A percentile compares a stretch with the other conserved stretches of the same genome.
These are phyloP conservation scores for Aspergillus terreus DNA, from an alignment of 2,329 filamentous ascomycete species.

Conservation along the genomic window DNA sequence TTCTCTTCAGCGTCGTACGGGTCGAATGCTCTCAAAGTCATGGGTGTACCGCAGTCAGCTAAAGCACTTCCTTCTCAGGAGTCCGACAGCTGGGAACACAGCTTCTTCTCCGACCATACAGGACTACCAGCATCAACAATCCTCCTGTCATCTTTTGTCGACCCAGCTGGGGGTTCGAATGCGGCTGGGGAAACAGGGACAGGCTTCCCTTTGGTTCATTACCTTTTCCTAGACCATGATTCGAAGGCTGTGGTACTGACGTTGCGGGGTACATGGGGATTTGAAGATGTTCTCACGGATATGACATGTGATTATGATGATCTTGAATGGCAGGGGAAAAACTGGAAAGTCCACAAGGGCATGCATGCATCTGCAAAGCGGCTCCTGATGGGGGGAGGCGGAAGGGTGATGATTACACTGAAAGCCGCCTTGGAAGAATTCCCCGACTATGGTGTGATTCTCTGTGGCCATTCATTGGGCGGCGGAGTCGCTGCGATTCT, in stretches of 20 bases:
- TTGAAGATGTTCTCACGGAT: slow-evolving; percentile 70
- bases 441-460: slow-evolving; percentile 65
- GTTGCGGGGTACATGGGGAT: slow-evolving; percentile 67
- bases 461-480: slow-evolving; percentile 67
- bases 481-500: slow-evolving; percentile 67
- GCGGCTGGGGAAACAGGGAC: slow-evolving; percentile 61
- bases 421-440: slow-evolving; percentile 64
- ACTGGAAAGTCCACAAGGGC: slow-evolving; percentile 70
- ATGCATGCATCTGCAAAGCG: slow-evolving; percentile 68
- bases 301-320: slow-evolving; percentile 72
- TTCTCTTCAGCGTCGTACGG: slow-evolving; percentile 48
- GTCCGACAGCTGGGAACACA: slow-evolving; percentile 41
- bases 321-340: slow-evolving; percentile 54
- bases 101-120: slow-evolving; percentile 44
- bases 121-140: slow-evolving; percentile 45
- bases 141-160: slow-evolving; percentile 66
- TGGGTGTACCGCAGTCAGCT: slow-evolving; percentile 38
- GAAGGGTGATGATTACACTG: slow-evolving; percentile 63
- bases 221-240: slow-evolving; percentile 67
- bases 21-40: slow-evolving; percentile 44
- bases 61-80: slow-evolving; percentile 28
- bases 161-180: slow-evolving; percentile 65
- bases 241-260: slow-evolving; percentile 70
- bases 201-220: slow-evolving; percentile 68
- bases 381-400: slow-evolving; percentile 64